Base-by-base conservation (phyloP, 2,329 filamentous ascomycete genomes). In the Colletotrichum musae region DNA sequence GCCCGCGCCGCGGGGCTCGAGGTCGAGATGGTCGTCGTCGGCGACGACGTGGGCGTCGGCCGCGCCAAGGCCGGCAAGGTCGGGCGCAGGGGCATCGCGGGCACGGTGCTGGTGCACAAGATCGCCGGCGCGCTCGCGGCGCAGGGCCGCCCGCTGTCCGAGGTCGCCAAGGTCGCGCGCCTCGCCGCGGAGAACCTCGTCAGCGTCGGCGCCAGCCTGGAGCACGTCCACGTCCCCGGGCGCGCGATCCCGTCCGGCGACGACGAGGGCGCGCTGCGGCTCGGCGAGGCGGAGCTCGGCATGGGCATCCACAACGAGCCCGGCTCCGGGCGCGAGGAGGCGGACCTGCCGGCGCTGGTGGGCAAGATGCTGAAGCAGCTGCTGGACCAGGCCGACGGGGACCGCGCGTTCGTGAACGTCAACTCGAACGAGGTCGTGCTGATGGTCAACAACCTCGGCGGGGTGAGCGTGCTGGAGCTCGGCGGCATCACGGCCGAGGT, bases 191-290 rank as follows among this genome's bases (percentile, higher is more conserved):
- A 89, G 18, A 97, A 97, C 77, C 82, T 95, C 6, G 92, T 97
- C 41, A 94, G 92, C 50, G 93, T 98, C 24, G 95, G 95, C 16
- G 93, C 93, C 3, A 95, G 93, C 61, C 83, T 98, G 50, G 92
- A 93, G 72, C 95, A 97, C 78, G 95, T 98, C n/a, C 95, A 98
- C 77, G 93, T 98, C 0, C 95, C 95, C 0, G 95, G 95, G 4
- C 88, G 94, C 70, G 87, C 84, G 1, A 77, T 84, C 6, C 68
- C 68, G 5, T 36, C 26, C 39, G 80, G 83, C 0, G 87, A 89
- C 72, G 71, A 70, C 26, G 88, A 89, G 26, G 89, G 90, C 32
- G 78, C 74, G 50, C 80, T 95, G 66, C 85, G 81, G 54, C 79
- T 74, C 3, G 86, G 83, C 47, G 87, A 91, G 76, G 87, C 90